Evolutionary conservation across 1,284 basidiomycete genomes (phyloP).

Genomic region (Fistulinella cinereoalba): DNA sequence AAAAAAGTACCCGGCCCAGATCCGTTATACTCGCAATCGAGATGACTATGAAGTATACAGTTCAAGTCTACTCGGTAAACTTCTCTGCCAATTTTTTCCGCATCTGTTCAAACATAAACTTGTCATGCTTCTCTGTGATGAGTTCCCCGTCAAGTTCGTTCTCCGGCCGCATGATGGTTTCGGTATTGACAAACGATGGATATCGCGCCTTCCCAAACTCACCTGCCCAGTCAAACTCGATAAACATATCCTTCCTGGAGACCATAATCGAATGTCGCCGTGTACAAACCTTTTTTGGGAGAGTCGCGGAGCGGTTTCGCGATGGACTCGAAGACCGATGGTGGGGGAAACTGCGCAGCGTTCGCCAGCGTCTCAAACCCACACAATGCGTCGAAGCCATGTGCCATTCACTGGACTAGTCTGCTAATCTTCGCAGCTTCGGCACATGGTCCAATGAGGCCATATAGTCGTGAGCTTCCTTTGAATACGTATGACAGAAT

Average conservation of each 20-base stretch:
- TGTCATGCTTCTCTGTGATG: background rate
- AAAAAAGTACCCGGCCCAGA: too few species aligned
- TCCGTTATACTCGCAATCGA: too few species aligned
- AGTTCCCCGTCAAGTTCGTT: background rate
- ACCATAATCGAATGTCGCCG: background rate
- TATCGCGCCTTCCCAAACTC: background rate
- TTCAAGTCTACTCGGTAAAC: too few species aligned
- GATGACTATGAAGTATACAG: too few species aligned
- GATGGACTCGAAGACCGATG: too few species aligned
- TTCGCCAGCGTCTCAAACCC: too few species aligned
- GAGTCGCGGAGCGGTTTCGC: too few species aligned
- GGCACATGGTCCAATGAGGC: background rate
- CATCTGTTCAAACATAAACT: conserved; percentile 1
- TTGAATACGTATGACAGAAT: conserved; percentile 13
- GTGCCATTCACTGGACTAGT: background rate
- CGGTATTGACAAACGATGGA: background rate
- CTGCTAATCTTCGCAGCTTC: background rate
- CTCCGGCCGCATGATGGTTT: background rate
- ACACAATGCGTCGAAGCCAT: background rate
- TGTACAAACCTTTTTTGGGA: background rate
- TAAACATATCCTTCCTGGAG: background rate
- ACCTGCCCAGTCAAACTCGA: background rate
- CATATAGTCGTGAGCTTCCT: background rate
- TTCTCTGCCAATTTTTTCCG: too few species aligned
- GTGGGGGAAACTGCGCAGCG: too few species aligned